These are phyloP conservation scores for Rhynchosporium graminicola DNA, from an alignment of 2,329 filamentous ascomycete genomes.

Conservation along the genomic window DNA sequence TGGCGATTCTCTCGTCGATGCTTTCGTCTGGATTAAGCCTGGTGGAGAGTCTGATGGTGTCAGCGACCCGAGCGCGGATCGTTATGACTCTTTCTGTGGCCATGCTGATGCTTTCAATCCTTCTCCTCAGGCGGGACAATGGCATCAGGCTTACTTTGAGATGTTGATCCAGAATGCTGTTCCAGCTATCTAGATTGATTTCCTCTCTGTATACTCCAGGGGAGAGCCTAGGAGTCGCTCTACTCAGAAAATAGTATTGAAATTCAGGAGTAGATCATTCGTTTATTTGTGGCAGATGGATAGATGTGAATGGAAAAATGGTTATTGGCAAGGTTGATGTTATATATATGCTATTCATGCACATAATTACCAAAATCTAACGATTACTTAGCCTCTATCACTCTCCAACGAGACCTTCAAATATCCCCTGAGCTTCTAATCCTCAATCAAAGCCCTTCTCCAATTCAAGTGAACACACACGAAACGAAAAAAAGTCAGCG, in stretches of 20 bases:
- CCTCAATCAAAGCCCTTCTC: background rate
- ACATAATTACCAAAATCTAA: slow-evolving; percentile 3
- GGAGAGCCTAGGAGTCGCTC: too few relatives aligned
- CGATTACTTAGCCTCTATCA: background rate
- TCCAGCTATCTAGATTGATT: slow-evolving; percentile 26
- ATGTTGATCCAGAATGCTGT: slow-evolving; percentile 45
- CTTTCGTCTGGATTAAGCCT: slow-evolving; percentile 43
- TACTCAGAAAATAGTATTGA: background rate
- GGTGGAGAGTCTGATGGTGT: slow-evolving; percentile 39
- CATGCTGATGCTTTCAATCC: slow-evolving; percentile 41
- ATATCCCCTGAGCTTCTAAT: background rate
- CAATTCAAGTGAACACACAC: background rate
- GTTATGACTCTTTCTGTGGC: slow-evolving; percentile 52
- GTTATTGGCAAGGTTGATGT: background rate
- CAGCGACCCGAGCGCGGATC: slow-evolving; percentile 40
- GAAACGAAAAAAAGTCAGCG: background rate
- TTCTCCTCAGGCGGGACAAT: slow-evolving; percentile 46
- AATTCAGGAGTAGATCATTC: background rate
- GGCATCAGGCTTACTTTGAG: slow-evolving; percentile 50
- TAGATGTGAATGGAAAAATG: background rate
- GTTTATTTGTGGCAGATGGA: background rate
- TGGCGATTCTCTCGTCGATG: slow-evolving; percentile 36
- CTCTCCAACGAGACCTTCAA: too few relatives aligned
- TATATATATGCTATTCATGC: slow-evolving; percentile 14
- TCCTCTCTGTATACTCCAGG: background rate